Conservation (phyloP, 352 stramenopile species). For the Phytophthora europaea region DNA sequence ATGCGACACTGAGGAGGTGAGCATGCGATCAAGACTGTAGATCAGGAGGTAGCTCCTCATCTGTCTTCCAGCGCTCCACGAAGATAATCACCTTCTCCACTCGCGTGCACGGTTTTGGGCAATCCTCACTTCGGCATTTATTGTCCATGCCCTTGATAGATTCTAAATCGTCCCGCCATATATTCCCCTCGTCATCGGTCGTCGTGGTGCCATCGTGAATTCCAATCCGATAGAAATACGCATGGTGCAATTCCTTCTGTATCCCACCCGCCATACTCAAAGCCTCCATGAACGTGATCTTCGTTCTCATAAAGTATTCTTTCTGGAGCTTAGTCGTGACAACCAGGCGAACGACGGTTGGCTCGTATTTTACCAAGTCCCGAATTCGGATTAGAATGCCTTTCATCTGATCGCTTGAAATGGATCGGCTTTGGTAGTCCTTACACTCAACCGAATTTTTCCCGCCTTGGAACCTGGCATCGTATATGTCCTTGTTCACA, state of each 20-base stretch:
- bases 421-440: background rate
- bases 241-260: background rate
- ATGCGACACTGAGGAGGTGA: background rate
- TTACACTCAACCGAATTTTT: constrained; percentile 10
- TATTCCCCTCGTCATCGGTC: background rate
- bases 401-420: background rate
- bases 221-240: background rate
- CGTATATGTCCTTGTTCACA: background rate
- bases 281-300: background rate
- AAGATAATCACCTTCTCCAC: background rate
- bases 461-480: background rate
- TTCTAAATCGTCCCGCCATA: background rate
- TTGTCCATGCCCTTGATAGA: background rate
- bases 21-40: background rate
- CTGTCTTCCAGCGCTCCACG: background rate
- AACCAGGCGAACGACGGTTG: background rate
- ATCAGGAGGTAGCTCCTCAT: background rate
- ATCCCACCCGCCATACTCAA: background rate
- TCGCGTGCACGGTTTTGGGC: background rate
- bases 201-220: background rate
- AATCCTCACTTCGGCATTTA: background rate
- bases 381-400: background rate
- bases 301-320: background rate
- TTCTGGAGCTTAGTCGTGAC: constrained; percentile 1
- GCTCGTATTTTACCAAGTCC: background rate